These are phyloP conservation scores for Plenodomus tracheiphilus DNA, from an alignment of 2,329 filamentous ascomycete genomes.

Conservation along the genomic window DNA sequence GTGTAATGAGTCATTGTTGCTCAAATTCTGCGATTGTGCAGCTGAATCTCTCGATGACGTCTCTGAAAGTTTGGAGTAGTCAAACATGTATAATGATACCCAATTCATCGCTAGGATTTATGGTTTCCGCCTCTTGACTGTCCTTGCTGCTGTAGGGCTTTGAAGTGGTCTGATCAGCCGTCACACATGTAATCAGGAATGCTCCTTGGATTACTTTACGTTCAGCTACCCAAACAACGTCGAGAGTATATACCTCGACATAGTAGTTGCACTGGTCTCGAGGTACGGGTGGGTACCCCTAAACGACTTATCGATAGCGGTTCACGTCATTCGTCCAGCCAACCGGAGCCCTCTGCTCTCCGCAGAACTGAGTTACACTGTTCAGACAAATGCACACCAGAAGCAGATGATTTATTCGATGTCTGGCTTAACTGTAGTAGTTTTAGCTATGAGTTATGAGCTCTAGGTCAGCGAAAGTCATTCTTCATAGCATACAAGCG, in stretches of 20 bases:
- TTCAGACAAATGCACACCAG: background rate
- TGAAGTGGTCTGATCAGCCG: too few species aligned
- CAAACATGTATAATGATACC: background rate
- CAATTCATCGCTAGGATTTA: background rate
- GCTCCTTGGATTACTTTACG: too few species aligned
- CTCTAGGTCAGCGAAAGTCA: background rate
- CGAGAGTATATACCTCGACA: too few species aligned
- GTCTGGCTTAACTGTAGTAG: background rate
- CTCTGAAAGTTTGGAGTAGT: background rate
- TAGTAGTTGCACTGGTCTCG: too few species aligned
- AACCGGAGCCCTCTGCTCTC: constrained; percentile 20
- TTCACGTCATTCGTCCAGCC: constrained; percentile 4
- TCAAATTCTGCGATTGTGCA: background rate
- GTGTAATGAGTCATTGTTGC: too few species aligned
- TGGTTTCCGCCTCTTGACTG: too few species aligned
- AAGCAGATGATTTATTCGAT: background rate
- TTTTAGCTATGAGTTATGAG: background rate
- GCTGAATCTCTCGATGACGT: background rate
- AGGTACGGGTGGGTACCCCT: too few species aligned
- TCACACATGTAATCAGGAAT: too few species aligned
- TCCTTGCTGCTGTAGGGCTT: too few species aligned
- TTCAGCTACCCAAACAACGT: too few species aligned
- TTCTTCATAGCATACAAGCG: background rate
- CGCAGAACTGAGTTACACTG: constrained; percentile 8
- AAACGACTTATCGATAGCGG: too few species aligned